A percentile compares a stretch with the other conserved stretches of the same genome.
Evolutionary conservation across 228 moss, liverwort and hornwort species (phyloP).

Genomic region (Sphagnum fallax): DNA sequence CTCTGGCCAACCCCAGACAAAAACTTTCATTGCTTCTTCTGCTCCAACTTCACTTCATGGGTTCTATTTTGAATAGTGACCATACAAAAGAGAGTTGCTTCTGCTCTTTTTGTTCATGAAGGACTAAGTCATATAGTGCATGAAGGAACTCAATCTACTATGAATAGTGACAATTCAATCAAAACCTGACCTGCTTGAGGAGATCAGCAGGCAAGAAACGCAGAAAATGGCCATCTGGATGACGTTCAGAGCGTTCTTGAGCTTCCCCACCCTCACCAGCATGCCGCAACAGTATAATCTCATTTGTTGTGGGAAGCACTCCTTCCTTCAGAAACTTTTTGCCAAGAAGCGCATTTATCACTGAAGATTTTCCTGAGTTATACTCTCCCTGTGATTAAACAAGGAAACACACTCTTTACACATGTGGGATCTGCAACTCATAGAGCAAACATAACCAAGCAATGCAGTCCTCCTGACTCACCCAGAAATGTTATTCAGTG

Average conservation of each 20-base stretch:
- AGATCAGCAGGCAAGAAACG: constrained; percentile 79
- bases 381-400: constrained; percentile 71
- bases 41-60: too few relatives aligned
- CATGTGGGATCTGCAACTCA: neutral
- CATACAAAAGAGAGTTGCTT: too few relatives aligned
- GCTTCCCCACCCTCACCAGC: constrained; percentile 59
- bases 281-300: constrained; percentile 86
- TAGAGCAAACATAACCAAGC: too few relatives aligned
- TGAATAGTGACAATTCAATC: too few relatives aligned
- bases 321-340: constrained; percentile 80
- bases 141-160: too few relatives aligned
- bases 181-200: constrained; percentile 72
- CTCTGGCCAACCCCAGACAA: constrained; percentile 59
- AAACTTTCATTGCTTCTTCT: too few relatives aligned
- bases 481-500: too few relatives aligned
- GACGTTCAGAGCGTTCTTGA: constrained; percentile 79
- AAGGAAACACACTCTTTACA: neutral
- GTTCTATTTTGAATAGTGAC: too few relatives aligned
- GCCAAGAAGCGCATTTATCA: constrained; percentile 96
- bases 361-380: constrained; percentile 91
- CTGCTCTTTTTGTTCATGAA: too few relatives aligned
- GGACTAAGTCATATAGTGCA: too few relatives aligned
- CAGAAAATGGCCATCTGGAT: constrained; percentile 90
- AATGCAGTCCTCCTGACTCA: too few relatives aligned
- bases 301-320: constrained; percentile 91